A percentile compares a stretch with the other conserved stretches of the same genome.
Conservation (phyloP, 2,329 filamentous ascomycete species). For the Aciculosporium take region DNA sequence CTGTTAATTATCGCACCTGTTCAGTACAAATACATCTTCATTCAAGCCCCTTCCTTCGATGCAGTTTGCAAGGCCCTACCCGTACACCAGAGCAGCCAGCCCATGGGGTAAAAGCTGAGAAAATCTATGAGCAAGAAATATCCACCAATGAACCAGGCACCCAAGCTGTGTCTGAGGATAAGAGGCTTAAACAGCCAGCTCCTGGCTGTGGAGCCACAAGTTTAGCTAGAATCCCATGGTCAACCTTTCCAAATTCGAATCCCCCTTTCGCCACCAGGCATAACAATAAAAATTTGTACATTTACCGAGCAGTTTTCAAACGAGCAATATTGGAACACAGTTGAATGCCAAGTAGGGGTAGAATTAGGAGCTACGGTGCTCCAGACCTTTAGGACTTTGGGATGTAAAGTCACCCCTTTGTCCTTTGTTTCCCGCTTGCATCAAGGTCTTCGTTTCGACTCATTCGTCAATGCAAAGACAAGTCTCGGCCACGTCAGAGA, state of each 20-base stretch:
- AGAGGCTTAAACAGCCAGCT: background rate
- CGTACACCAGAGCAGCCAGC: background rate
- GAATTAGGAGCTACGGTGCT: background rate
- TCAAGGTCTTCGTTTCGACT: background rate
- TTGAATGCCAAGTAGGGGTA: background rate
- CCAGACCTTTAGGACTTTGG: background rate
- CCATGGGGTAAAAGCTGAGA: background rate
- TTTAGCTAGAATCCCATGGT: background rate
- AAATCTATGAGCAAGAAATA: constrained; percentile 56
- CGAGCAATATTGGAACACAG: background rate
- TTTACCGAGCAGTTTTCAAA: background rate
- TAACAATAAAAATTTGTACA: constrained; percentile 5
- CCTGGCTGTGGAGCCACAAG: background rate
- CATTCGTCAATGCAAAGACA: constrained; percentile 1
- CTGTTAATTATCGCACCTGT: too few species aligned
- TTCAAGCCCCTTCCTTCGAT: background rate
- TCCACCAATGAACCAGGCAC: constrained; percentile 43
- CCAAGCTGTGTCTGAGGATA: background rate
- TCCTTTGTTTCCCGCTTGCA: background rate
- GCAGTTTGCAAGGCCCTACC: background rate
- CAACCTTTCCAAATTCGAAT: background rate
- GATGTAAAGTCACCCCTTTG: background rate
- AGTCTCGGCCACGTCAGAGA: background rate
- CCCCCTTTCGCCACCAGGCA: constrained; percentile 2
- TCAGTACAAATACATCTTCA: background rate